Conservation (phyloP, 179 eudicot species). For the Carnegiea gigantea region DNA sequence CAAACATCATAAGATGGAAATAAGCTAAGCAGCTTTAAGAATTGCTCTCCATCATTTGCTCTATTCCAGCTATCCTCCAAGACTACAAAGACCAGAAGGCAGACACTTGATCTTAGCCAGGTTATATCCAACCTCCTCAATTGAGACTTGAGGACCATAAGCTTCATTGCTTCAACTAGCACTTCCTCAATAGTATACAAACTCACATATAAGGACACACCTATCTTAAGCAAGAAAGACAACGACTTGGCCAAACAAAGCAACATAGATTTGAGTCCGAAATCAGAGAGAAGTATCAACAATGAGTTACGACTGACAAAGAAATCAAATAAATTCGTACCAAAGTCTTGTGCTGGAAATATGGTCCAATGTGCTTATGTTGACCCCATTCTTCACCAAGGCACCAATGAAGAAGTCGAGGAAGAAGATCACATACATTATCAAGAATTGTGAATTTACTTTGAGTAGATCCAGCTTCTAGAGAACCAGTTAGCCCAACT, state of each 20-base stretch:
- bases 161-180: neutral
- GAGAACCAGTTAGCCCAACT: slow-evolving; percentile 31
- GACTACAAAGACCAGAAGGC: neutral
- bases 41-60: neutral
- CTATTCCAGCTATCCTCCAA: neutral
- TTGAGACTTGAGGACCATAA: neutral
- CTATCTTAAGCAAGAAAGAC: slow-evolving; percentile 5
- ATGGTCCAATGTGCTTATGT: slow-evolving; percentile 37
- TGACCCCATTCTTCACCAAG: slow-evolving; percentile 33
- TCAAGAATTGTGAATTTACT: slow-evolving; percentile 28
- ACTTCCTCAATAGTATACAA: neutral
- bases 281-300: neutral
- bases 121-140: slow-evolving; percentile 5
- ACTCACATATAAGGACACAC: neutral
- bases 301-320: neutral
- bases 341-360: slow-evolving; percentile 83
- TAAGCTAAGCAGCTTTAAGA: neutral
- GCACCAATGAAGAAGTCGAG: slow-evolving; percentile 55
- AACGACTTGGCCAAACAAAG: neutral
- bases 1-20: neutral
- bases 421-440: slow-evolving; percentile 44
- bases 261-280: neutral
- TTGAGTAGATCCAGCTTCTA: slow-evolving; percentile 28
- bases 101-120: neutral
- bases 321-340: slow-evolving; percentile 38